phyloP scores from a whole-genome alignment of 371 early-diverging fungal genomes.

The Amoeboaphelidium protococcarum region DNA sequence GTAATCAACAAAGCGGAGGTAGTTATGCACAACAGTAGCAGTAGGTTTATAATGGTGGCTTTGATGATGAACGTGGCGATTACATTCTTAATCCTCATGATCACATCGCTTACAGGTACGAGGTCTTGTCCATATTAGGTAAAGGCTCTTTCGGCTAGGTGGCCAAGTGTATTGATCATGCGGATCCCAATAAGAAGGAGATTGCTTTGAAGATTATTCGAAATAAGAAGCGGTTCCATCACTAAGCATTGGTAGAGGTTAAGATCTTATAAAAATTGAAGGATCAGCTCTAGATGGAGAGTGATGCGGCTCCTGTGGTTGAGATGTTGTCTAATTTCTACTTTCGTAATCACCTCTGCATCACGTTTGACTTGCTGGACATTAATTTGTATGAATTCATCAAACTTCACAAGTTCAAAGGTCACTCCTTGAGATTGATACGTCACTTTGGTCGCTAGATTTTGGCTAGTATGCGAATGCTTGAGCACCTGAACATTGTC shows the following conservation, averaged over 20 bases:
- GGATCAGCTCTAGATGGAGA: slow-evolving; percentile 49
- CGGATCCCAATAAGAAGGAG: slow-evolving; percentile 38
- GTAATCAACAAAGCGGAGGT: too few species aligned
- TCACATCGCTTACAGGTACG: slow-evolving; percentile 73
- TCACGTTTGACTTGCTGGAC: slow-evolving; percentile 76
- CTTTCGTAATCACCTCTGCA: slow-evolving; percentile 80
- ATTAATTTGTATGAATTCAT: slow-evolving; percentile 92
- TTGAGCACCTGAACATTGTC: slow-evolving; percentile 49
- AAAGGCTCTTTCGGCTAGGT: slow-evolving; percentile 97
- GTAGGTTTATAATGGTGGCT: too few species aligned
- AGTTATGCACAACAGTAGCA: too few species aligned
- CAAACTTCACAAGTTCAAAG: slow-evolving; percentile 72
- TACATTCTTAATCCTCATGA: slow-evolving; percentile 56
- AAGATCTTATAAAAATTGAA: slow-evolving; percentile 35
- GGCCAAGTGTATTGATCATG: slow-evolving; percentile 69
- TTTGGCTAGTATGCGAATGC: slow-evolving; percentile 45
- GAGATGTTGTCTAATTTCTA: slow-evolving; percentile 71
- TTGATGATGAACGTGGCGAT: slow-evolving; percentile 81
- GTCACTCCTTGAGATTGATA: slow-evolving; percentile 54
- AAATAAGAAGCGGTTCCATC: slow-evolving; percentile 80
- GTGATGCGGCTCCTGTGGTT: slow-evolving; percentile 45
- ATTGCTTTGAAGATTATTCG: slow-evolving; percentile 89
- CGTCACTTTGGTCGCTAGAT: slow-evolving; percentile 57
- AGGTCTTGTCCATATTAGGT: slow-evolving; percentile 61
- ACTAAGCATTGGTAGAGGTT: slow-evolving; percentile 80